Base-by-base conservation (phyloP, 345 rosid genomes). In the Anastatica hierochuntica region DNA sequence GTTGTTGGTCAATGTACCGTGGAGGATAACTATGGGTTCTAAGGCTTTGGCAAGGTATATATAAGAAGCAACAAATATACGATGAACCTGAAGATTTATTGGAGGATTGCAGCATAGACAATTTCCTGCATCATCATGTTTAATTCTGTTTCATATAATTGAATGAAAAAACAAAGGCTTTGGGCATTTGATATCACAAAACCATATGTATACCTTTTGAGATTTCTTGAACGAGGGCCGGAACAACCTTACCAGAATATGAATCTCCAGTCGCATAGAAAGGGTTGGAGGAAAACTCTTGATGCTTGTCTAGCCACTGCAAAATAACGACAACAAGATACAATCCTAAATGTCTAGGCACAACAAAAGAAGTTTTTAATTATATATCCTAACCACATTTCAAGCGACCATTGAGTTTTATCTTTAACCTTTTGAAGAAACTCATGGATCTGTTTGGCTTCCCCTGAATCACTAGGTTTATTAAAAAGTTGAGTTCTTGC, bases 181-280 rank as follows among this genome's bases (percentile, higher is more conserved):
- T n/a, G n/a, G n/a, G n/a, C n/a, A n/a, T n/a, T 16, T 31, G 16
- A 44, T 26, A 30, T 5, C 27, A 23, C 6, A 23, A 23, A 11
- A 4, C 43, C 16, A 9, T 11, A 58, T 70, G n/a, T n/a, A n/a
- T 23, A 85, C 87, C 90, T 38, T 66, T 21, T 12, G 70, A 62
- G 43, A 83, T 76, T 14, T 54, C 53, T 48, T 79, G 78, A 65
- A 58, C 78, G 6, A 74, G 8, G 14, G 67, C 66, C 6, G 95
- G 95, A 27, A 81, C 38, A 26, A 56, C 49, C 7, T 67, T 7
- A 63, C 92, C 92, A 5, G 95, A 54, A 61, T 79, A 83, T 0
- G 92, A 86, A 61, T 80, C 77, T 35, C 95, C 92, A 1, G 77
- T 60, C 1, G 79, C 15, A 43, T 77, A 83, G 14, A 86, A 8